phyloP scores from a whole-genome alignment of 73 alveolate species.

The Halteria grandinella region DNA sequence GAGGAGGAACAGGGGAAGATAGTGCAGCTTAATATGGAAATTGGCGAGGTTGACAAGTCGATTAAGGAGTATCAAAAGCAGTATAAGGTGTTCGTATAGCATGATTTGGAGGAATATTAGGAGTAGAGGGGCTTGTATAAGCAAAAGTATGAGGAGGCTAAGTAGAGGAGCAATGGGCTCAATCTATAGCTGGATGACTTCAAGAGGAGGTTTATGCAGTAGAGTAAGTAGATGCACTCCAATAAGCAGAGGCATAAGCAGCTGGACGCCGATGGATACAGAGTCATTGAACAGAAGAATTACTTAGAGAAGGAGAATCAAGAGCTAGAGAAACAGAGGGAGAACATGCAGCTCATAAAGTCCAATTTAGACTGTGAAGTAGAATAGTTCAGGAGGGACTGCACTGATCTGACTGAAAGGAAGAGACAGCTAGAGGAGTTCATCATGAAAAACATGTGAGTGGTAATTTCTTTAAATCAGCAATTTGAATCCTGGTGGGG shows the following conservation, averaged over 20 bases:
- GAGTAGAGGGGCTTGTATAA: neutral
- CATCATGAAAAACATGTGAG: slow-evolving; percentile 8
- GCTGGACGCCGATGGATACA: neutral
- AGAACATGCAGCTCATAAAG: slow-evolving; percentile 12
- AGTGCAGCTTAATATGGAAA: neutral
- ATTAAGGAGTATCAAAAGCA: neutral
- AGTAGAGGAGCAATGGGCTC: neutral
- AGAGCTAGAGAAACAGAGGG: slow-evolving; percentile 15
- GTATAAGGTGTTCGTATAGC: slow-evolving; percentile 17
- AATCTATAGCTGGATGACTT: slow-evolving; percentile 20
- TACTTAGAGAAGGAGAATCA: slow-evolving; percentile 35
- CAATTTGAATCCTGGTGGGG: too few relatives aligned
- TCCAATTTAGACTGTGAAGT: slow-evolving; percentile 28
- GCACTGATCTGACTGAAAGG: slow-evolving; percentile 14
- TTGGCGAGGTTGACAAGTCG: neutral
- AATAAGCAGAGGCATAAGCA: neutral
- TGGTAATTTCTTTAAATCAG: neutral
- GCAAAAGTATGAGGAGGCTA: slow-evolving; percentile 11
- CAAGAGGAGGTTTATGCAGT: slow-evolving; percentile 9
- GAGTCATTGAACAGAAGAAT: slow-evolving; percentile 30
- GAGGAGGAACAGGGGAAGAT: slow-evolving; percentile 29
- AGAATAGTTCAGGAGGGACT: slow-evolving; percentile 3
- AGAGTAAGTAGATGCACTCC: neutral
- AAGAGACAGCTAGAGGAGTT: slow-evolving; percentile 3
- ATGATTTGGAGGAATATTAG: neutral